These are phyloP conservation scores for Aspergillus pseudoglaucus DNA, from an alignment of 2,329 filamentous ascomycete species.

Conservation along the genomic window DNA sequence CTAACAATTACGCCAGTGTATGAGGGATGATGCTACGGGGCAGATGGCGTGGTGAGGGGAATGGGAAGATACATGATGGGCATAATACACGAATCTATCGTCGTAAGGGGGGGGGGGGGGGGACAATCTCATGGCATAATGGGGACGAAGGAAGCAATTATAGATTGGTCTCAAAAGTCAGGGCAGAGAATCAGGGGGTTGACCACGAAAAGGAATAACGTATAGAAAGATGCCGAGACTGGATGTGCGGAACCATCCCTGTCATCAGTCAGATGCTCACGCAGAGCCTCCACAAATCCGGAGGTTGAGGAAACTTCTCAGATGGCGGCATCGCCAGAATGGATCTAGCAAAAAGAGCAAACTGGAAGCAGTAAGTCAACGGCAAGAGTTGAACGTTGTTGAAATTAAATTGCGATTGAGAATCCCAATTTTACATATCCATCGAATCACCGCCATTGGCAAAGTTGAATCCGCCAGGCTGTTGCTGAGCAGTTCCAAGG, in stretches of 20 bases:
- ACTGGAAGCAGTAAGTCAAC: constrained; percentile 9
- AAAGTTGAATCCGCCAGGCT: constrained; percentile 83
- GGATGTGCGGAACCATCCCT: not conserved
- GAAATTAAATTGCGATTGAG: constrained; percentile 10
- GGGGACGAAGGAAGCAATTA: constrained; percentile 6
- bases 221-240: constrained; percentile 1
- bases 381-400: constrained; percentile 4
- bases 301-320: constrained; percentile 1
- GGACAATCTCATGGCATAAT: constrained; percentile 9
- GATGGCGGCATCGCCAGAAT: constrained; percentile 3
- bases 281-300: constrained; percentile 8
- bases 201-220: constrained; percentile 2
- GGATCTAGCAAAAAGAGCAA: constrained; percentile 12
- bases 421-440: constrained; percentile 56
- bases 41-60: constrained; percentile 7
- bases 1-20: constrained; percentile 35
- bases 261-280: not conserved
- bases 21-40: constrained; percentile 30
- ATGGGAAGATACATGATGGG: constrained; percentile 40
- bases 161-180: constrained; percentile 7
- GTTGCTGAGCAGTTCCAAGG: constrained; percentile 58
- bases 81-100: constrained; percentile 21
- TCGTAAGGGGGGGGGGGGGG: constrained; percentile 13
- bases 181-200: constrained; percentile 1
- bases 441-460: constrained; percentile 66